Evolutionary conservation across 208 protist species (phyloP).

Genomic region (Trypanosomatidae sp.): DNA sequence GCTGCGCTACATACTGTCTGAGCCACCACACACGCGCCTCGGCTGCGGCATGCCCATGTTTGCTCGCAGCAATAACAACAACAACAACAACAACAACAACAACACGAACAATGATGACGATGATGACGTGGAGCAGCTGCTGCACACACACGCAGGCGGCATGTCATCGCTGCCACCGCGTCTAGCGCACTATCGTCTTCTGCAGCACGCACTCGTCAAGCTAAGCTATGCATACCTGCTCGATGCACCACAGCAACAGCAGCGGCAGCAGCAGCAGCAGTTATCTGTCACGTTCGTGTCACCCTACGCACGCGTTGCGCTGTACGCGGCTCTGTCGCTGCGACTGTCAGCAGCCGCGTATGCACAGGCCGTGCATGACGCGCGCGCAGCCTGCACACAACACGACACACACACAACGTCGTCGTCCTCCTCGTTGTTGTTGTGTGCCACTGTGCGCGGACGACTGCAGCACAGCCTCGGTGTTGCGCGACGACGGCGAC

Average conservation of each 20-base stretch:
- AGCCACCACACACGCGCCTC: constrained; percentile 6
- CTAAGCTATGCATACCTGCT: constrained; percentile 53
- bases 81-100: too few relatives aligned
- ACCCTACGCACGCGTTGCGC: constrained; percentile 32
- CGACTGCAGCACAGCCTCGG: too few relatives aligned
- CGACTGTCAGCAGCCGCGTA: constrained; percentile 9
- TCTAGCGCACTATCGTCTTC: constrained; percentile 8
- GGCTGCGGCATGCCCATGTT: constrained; percentile 1
- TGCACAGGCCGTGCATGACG: constrained; percentile 4
- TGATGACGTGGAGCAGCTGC: too few relatives aligned
- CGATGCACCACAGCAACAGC: constrained; percentile 17
- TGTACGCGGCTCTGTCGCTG: constrained; percentile 47
- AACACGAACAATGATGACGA: too few relatives aligned
- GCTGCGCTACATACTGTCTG: constrained; percentile 8
- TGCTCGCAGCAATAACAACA: too few relatives aligned
- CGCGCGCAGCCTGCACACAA: too few relatives aligned
- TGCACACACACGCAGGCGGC: neutral
- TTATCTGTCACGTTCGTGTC: too few relatives aligned
- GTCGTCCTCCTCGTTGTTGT: too few relatives aligned
- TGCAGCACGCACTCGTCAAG: constrained; percentile 18
- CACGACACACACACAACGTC: too few relatives aligned
- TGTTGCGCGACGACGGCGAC: too few relatives aligned
- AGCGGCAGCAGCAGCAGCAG: too few relatives aligned
- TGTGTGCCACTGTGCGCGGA: too few relatives aligned
- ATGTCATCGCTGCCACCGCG: constrained; percentile 2